phyloP scores from a whole-genome alignment of 2,329 filamentous ascomycete species.

The Ophiobolus disseminans region DNA sequence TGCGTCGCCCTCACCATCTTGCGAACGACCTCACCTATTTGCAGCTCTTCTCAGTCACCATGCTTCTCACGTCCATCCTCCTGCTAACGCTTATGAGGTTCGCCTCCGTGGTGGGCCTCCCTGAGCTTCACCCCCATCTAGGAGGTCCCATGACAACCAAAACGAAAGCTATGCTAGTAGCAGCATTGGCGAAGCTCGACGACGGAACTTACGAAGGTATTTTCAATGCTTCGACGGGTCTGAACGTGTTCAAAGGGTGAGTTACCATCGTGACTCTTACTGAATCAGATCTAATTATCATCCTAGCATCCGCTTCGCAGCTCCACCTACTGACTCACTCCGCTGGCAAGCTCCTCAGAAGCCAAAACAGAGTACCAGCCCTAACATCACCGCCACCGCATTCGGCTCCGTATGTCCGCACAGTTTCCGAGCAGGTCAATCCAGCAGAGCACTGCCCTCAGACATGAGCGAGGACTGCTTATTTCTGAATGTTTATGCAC shows the following conservation, averaged over 20 bases:
- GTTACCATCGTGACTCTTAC: background rate
- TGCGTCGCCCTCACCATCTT: background rate
- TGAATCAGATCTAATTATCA: background rate
- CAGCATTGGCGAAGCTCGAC: constrained; percentile 26
- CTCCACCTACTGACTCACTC: constrained; percentile 21
- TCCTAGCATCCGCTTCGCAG: constrained; percentile 29
- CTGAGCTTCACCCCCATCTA: background rate
- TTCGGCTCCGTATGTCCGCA: constrained; percentile 15
- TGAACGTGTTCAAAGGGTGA: constrained; percentile 35
- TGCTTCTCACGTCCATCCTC: background rate
- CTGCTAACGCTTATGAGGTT: background rate
- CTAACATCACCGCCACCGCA: constrained; percentile 3
- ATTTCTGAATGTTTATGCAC: constrained; percentile 46
- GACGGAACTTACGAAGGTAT: constrained; percentile 30
- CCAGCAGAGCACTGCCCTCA: background rate
- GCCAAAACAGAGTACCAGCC: constrained; percentile 15
- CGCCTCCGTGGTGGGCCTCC: background rate
- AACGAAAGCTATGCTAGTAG: too few species aligned
- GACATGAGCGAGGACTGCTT: constrained; percentile 43
- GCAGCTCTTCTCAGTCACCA: background rate
- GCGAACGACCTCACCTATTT: background rate
- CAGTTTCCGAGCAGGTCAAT: background rate
- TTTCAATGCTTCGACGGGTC: constrained; percentile 16
- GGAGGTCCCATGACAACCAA: too few species aligned
- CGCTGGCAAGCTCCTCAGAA: constrained; percentile 26